Conservation (phyloP, 768 basidiomycete genomes). For the Xerocomellus amylosporus region DNA sequence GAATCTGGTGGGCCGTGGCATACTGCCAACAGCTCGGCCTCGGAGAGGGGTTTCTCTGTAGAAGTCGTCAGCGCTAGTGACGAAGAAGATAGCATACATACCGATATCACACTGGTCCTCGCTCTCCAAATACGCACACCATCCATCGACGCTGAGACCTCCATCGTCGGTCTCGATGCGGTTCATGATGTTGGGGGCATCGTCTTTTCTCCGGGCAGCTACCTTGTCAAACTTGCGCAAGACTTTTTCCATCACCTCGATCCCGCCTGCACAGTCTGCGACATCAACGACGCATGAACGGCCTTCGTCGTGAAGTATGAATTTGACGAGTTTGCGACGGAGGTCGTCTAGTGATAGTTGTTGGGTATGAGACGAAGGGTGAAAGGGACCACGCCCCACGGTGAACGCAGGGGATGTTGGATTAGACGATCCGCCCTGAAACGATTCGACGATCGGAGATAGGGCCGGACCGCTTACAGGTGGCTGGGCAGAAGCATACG, state of each 20-base stretch:
- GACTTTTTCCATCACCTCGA: conserved; percentile 85
- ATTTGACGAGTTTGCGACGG: conserved; percentile 83
- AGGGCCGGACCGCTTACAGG: conserved; percentile 43
- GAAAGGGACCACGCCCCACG: conserved; percentile 62
- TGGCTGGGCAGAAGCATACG: conserved; percentile 57
- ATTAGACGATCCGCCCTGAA: conserved; percentile 33
- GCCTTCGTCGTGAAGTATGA: conserved; percentile 79
- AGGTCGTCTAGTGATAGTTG: conserved; percentile 71
- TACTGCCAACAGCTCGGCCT: conserved; percentile 76
- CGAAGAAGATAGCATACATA: conserved; percentile 29
- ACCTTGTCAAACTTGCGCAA: conserved; percentile 86
- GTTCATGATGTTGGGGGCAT: conserved; percentile 44
- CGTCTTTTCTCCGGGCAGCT: conserved; percentile 39
- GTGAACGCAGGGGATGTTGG: conserved; percentile 54
- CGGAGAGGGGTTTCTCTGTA: conserved; percentile 71
- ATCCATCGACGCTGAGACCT: conserved; percentile 80
- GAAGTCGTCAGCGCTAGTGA: background rate
- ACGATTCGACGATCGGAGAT: conserved; percentile 74
- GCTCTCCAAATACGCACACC: conserved; percentile 78
- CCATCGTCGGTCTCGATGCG: conserved; percentile 69
- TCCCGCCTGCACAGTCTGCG: conserved; percentile 72
- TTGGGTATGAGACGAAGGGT: conserved; percentile 40
- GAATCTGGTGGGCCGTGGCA: conserved; percentile 80
- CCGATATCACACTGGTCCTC: conserved; percentile 50
- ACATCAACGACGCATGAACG: conserved; percentile 77